phyloP scores from a whole-genome alignment of 352 stramenopile species.

The Hyphochytrium catenoides region DNA sequence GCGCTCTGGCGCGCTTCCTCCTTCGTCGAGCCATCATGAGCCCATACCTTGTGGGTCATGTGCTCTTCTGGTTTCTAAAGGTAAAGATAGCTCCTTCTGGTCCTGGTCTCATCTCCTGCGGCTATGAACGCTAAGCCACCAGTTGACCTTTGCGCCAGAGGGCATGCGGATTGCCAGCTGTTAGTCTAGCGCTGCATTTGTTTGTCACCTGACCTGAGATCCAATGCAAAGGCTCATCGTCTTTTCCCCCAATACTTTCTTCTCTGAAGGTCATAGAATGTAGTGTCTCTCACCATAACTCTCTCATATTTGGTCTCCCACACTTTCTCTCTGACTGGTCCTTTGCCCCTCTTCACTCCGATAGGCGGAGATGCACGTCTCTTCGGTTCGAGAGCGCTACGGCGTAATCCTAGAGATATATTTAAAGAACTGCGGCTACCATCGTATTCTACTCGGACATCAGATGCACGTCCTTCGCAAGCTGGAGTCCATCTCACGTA shows the following conservation, averaged over 20 bases:
- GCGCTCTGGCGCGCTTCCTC: constrained; percentile 22
- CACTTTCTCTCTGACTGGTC: too few species aligned
- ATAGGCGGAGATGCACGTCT: too few species aligned
- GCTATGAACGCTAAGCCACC: constrained; percentile 6
- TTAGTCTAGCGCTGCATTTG: too few species aligned
- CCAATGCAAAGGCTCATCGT: too few species aligned
- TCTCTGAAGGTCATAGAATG: background rate
- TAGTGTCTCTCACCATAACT: too few species aligned
- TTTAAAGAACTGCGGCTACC: constrained; percentile 54
- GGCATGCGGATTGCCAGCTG: constrained; percentile 11
- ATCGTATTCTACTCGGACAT: constrained; percentile 63
- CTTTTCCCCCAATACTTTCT: background rate
- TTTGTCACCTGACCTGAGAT: too few species aligned
- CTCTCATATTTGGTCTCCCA: too few species aligned
- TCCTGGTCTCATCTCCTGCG: background rate
- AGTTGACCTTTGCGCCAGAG: constrained; percentile 8
- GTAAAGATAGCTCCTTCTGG: constrained; percentile 13
- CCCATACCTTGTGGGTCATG: constrained; percentile 15
- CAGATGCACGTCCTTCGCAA: constrained; percentile 75
- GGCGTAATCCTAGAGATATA: constrained; percentile 43
- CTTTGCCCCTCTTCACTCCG: too few species aligned
- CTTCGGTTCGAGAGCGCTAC: constrained; percentile 11
- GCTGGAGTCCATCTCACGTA: constrained; percentile 36
- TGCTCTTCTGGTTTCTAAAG: constrained; percentile 25
- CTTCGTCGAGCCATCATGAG: constrained; percentile 17